These are phyloP conservation scores for Penicillium psychrofluorescens DNA, from an alignment of 495 filamentous ascomycete genomes.

Conservation along the genomic window DNA sequence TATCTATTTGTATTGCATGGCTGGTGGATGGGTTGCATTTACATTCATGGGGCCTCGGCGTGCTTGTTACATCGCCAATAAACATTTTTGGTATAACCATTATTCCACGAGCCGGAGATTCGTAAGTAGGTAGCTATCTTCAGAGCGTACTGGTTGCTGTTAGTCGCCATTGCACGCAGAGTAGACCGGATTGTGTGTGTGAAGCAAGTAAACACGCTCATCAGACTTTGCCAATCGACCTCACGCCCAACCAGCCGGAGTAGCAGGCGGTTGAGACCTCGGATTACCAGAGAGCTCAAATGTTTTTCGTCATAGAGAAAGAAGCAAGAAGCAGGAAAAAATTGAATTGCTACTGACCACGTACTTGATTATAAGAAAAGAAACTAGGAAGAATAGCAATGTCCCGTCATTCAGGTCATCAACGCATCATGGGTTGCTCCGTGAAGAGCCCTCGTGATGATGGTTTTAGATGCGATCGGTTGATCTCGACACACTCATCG, in stretches of 20 bases:
- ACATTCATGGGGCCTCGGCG: constrained; percentile 6
- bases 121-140: too few species aligned
- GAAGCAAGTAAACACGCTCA: not conserved
- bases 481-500: constrained; percentile 83
- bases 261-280: constrained; percentile 55
- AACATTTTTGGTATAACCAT: too few species aligned
- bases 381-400: constrained; percentile 24
- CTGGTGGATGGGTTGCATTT: constrained; percentile 13
- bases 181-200: not conserved
- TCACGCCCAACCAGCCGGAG: constrained; percentile 60
- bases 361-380: constrained; percentile 12
- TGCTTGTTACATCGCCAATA: constrained; percentile 7
- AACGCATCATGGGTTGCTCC: constrained; percentile 87
- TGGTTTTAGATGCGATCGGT: constrained; percentile 91
- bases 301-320: constrained; percentile 48
- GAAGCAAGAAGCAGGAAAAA: not conserved
- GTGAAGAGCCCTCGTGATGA: constrained; percentile 85
- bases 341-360: constrained; percentile 10
- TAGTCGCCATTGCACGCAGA: not conserved
- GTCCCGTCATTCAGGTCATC: constrained; percentile 95
- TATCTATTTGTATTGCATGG: constrained; percentile 8
- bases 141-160: not conserved
- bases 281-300: constrained; percentile 72
- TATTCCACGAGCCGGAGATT: too few species aligned
- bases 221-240: constrained; percentile 70